Percentiles rank a stretch among this genome's conserved stretches.
These are phyloP conservation scores for Cadophora sp. DNA, from an alignment of 2,329 filamentous ascomycete genomes.

Conservation along the genomic window DNA sequence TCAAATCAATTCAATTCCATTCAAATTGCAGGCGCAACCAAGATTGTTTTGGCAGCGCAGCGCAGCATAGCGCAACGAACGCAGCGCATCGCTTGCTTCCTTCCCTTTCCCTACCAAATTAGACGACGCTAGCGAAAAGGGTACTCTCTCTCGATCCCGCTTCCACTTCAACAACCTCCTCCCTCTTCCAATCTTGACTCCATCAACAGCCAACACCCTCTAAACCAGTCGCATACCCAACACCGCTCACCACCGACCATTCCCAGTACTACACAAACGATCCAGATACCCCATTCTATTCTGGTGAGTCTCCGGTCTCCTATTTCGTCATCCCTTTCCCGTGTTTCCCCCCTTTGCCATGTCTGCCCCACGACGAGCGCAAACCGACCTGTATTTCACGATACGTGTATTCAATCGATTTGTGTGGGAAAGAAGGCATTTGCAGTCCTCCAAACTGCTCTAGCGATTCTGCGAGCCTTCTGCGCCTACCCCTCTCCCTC, in stretches of 20 bases:
- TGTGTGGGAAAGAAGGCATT: background rate
- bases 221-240: conserved; percentile 32
- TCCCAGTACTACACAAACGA: conserved; percentile 19
- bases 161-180: conserved; percentile 36
- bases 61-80: background rate
- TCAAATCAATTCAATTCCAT: no score
- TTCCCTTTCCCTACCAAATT: conserved; percentile 27
- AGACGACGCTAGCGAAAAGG: conserved; percentile 32
- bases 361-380: background rate
- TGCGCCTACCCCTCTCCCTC: conserved; percentile 37
- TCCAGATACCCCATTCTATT: conserved; percentile 26
- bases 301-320: conserved; percentile 39
- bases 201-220: conserved; percentile 26
- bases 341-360: conserved; percentile 24
- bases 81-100: conserved; percentile 15
- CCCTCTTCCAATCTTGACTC: conserved; percentile 24
- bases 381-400: background rate
- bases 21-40: conserved; percentile 35
- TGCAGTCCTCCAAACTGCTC: background rate
- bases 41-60: conserved; percentile 15
- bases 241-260: conserved; percentile 20
- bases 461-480: conserved; percentile 19
- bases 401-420: background rate
- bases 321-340: conserved; percentile 41
- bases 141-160: conserved; percentile 37